Evolutionary conservation across 352 stramenopile genomes (phyloP).

Genomic region (Achlya hypogyna): DNA sequence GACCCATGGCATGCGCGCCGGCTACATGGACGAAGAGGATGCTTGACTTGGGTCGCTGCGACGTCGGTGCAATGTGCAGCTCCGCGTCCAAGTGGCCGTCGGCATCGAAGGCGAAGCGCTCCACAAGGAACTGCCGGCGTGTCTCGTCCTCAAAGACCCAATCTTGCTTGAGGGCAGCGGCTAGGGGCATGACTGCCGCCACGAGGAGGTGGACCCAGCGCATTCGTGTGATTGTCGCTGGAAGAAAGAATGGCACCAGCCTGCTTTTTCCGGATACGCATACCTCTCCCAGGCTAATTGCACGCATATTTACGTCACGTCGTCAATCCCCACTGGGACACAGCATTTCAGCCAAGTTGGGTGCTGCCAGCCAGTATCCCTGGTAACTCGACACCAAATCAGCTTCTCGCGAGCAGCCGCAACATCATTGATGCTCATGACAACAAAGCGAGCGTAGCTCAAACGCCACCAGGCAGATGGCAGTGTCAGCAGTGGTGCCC

Average conservation of each 20-base stretch:
- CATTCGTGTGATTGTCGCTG: not conserved
- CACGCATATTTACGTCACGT: not conserved
- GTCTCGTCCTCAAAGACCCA: slow-evolving; percentile 63
- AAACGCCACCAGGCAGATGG: no score
- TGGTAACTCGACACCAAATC: no score
- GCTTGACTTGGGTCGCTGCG: slow-evolving; percentile 23
- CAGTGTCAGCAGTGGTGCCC: no score
- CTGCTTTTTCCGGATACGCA: not conserved
- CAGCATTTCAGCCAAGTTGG: no score
- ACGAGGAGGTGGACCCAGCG: not conserved
- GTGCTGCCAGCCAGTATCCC: no score
- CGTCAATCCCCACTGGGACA: no score
- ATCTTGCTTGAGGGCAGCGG: slow-evolving; percentile 58
- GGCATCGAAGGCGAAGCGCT: slow-evolving; percentile 82
- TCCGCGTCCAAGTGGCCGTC: slow-evolving; percentile 55
- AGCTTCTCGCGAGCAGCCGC: no score
- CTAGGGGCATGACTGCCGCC: not conserved
- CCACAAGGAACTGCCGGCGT: slow-evolving; percentile 75
- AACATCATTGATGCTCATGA: no score
- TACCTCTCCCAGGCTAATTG: not conserved
- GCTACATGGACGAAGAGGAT: slow-evolving; percentile 58
- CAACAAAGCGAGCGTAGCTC: no score
- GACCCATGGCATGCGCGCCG: not conserved
- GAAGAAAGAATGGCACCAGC: not conserved
- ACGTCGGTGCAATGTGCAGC: slow-evolving; percentile 21